Conservation (phyloP, 2,329 filamentous ascomycete genomes). For the Ophiostoma angusticollis region DNA sequence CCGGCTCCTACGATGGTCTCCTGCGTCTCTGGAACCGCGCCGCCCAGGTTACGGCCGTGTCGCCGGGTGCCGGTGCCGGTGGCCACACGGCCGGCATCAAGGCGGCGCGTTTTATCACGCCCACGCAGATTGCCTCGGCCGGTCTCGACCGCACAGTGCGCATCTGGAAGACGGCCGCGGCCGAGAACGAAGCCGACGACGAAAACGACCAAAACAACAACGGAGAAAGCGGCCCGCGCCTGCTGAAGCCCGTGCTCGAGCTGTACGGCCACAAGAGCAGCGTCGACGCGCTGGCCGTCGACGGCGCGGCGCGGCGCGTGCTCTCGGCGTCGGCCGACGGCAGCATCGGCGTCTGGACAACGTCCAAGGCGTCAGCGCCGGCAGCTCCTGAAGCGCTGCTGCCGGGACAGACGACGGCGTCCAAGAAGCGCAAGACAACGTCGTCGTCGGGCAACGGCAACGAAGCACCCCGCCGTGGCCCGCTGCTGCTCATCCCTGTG, state of each 20-base stretch:
- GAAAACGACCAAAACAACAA: conserved; percentile 60
- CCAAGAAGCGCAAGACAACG: conserved; percentile 65
- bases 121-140: conserved; percentile 66
- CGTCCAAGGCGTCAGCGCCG: conserved; percentile 36
- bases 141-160: conserved; percentile 76
- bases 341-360: conserved; percentile 74
- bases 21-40: conserved; percentile 83
- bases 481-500: conserved; percentile 58
- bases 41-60: conserved; percentile 71
- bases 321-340: conserved; percentile 79
- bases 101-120: conserved; percentile 69
- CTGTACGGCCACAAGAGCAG: conserved; percentile 34
- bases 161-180: conserved; percentile 77
- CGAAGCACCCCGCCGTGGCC: conserved; percentile 57
- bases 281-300: conserved; percentile 62
- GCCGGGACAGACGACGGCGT: conserved; percentile 44
- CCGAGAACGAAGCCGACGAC: conserved; percentile 45
- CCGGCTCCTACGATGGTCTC: conserved; percentile 84
- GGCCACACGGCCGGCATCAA: conserved; percentile 70
- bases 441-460: no score
- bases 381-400: conserved; percentile 59
- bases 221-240: conserved; percentile 41
- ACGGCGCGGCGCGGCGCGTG: conserved; percentile 59
- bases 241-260: conserved; percentile 14
- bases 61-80: conserved; percentile 49